Percentiles rank a stretch among this genome's conserved stretches.
Evolutionary conservation across 495 filamentous ascomycete species (phyloP).

Genomic region (Talaromyces proteolyticus): DNA sequence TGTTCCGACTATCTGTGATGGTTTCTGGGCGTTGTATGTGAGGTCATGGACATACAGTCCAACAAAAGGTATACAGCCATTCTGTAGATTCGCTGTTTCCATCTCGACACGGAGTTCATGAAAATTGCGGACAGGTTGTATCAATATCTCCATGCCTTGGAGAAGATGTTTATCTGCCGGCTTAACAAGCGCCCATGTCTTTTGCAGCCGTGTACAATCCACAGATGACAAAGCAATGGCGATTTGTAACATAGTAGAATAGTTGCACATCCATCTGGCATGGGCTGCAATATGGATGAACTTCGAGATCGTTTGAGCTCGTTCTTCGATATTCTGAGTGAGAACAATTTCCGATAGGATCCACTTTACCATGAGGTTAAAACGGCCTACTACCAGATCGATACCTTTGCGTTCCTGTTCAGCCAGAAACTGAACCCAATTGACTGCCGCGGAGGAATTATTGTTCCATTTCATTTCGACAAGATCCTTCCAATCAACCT

Average conservation of each 20-base stretch:
- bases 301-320: slow-evolving; percentile 79
- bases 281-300: slow-evolving; percentile 88
- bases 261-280: slow-evolving; percentile 82
- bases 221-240: slow-evolving; percentile 83
- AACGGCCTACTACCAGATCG: slow-evolving; percentile 92
- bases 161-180: slow-evolving; percentile 63
- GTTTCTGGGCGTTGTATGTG: slow-evolving; percentile 92
- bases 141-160: slow-evolving; percentile 73
- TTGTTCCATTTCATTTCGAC: slow-evolving; percentile 91
- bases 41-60: slow-evolving; percentile 92
- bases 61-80: slow-evolving; percentile 95
- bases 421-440: slow-evolving; percentile 91
- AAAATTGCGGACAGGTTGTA: slow-evolving; percentile 89
- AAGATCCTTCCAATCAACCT: slow-evolving; percentile 96
- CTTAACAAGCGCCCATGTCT: slow-evolving; percentile 79
- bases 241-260: slow-evolving; percentile 93
- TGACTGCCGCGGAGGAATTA: slow-evolving; percentile 53
- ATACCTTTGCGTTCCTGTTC: slow-evolving; percentile 80
- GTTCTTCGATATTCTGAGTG: slow-evolving; percentile 74
- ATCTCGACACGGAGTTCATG: slow-evolving; percentile 84
- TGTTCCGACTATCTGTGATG: slow-evolving; percentile 56
- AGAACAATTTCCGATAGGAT: slow-evolving; percentile 85
- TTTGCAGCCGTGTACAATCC: slow-evolving; percentile 67
- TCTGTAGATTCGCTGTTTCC: slow-evolving; percentile 70
- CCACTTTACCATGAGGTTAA: slow-evolving; percentile 98